Evolutionary conservation across 1,284 basidiomycete species (phyloP).

Genomic region (Rhodotorula glutinis): DNA sequence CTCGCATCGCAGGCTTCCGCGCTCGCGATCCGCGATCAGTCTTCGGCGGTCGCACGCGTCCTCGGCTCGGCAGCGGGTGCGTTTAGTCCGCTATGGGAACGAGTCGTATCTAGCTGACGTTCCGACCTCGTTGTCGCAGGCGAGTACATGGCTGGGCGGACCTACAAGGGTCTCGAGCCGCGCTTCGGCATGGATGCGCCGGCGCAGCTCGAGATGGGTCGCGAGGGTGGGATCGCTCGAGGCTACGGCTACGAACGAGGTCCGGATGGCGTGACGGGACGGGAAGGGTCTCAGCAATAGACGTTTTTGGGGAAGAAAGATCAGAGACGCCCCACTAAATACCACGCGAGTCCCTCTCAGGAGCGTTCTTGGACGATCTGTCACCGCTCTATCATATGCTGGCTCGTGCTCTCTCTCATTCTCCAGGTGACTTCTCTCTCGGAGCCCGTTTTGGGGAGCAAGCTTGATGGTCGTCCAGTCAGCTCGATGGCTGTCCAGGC

Average conservation of each 20-base stretch:
- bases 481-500: no score
- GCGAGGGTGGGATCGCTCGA: constrained; percentile 83
- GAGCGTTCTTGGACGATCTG: no score
- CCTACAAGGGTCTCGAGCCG: constrained; percentile 79
- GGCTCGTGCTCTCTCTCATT: no score
- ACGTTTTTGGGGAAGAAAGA: no score
- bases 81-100: not conserved
- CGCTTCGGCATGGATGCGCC: constrained; percentile 76
- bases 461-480: no score
- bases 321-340: not conserved
- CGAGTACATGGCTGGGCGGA: constrained; percentile 55
- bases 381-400: no score
- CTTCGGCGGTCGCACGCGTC: constrained; percentile 40
- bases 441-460: no score
- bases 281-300: not conserved
- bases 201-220: constrained; percentile 62
- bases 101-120: no score
- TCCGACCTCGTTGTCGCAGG: constrained; percentile 5
- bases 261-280: not conserved
- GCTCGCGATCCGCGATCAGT: constrained; percentile 32
- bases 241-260: constrained; percentile 61
- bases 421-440: no score
- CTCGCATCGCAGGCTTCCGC: constrained; percentile 33
- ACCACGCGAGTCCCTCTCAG: no score
- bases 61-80: constrained; percentile 46